Conservation (phyloP, 768 basidiomycete species). For the Tephrocybe sp. region DNA sequence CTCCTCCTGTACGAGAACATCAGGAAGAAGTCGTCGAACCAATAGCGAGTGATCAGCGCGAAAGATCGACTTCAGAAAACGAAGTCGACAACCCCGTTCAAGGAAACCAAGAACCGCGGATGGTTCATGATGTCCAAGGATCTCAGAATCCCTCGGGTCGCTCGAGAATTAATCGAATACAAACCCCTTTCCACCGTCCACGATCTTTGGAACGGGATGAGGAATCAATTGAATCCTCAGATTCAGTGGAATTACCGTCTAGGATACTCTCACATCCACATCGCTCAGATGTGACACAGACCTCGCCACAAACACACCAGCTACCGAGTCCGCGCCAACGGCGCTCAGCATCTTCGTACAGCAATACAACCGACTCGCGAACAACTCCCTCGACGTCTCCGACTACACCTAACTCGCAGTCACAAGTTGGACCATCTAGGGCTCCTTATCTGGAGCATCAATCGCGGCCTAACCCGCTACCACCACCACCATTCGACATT, state of each 20-base stretch:
- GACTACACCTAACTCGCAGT: too few relatives aligned
- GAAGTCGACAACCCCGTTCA: neutral
- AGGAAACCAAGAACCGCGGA: neutral
- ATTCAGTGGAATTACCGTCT: too few relatives aligned
- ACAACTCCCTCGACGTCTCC: too few relatives aligned
- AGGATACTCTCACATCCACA: too few relatives aligned
- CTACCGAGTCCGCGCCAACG: neutral
- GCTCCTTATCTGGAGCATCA: too few relatives aligned
- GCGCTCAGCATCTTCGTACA: neutral
- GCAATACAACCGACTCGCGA: too few relatives aligned
- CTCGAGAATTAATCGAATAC: conserved; percentile 1
- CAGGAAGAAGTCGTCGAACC: neutral
- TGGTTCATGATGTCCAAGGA: neutral
- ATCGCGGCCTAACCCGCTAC: too few relatives aligned
- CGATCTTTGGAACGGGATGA: neutral
- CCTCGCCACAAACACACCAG: too few relatives aligned
- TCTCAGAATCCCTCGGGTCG: neutral
- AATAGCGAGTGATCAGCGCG: neutral
- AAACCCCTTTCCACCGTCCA: conserved; percentile 6
- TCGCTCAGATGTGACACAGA: too few relatives aligned
- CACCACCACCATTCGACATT: too few relatives aligned
- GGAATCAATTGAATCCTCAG: too few relatives aligned
- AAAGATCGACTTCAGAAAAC: neutral
- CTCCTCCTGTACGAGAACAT: neutral
- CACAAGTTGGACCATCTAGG: too few relatives aligned